A percentile compares a stretch with the other conserved stretches of the same genome.
These are phyloP conservation scores for Aureobasidium mangrovei DNA, from an alignment of 2,329 filamentous ascomycete species.

Conservation along the genomic window DNA sequence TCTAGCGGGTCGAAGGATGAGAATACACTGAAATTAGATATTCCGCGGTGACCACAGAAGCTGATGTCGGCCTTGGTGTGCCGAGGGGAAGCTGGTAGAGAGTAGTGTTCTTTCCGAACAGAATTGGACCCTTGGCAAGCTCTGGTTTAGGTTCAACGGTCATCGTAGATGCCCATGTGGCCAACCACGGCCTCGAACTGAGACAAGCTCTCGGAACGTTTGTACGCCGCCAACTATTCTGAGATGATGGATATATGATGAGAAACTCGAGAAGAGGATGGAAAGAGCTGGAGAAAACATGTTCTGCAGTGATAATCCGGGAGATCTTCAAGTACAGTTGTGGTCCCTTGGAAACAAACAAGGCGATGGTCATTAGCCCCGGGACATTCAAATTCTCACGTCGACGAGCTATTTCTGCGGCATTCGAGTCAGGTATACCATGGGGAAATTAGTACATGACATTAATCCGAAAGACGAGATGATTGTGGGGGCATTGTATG, in stretches of 20 bases:
- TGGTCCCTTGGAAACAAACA: background rate
- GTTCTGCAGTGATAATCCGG: conserved; percentile 2
- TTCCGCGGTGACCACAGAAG: background rate
- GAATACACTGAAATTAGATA: conserved; percentile 3
- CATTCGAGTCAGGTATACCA: background rate
- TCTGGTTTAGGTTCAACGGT: conserved; percentile 3
- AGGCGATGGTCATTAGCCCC: background rate
- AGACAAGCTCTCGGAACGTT: background rate
- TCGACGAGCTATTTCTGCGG: too few species aligned
- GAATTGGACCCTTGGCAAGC: background rate
- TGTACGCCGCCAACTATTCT: background rate
- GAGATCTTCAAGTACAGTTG: conserved; percentile 5
- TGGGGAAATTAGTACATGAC: conserved; percentile 3
- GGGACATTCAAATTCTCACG: too few species aligned
- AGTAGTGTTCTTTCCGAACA: conserved; percentile 10
- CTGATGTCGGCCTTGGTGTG: background rate
- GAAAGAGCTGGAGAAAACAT: background rate
- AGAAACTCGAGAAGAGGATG: background rate
- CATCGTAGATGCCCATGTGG: conserved; percentile 5
- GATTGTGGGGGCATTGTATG: background rate
- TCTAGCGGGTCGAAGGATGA: conserved; percentile 5
- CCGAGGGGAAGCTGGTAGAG: conserved; percentile 4
- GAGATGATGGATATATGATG: background rate
- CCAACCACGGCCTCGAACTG: background rate
- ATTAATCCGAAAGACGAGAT: background rate